Percentiles rank a stretch among this genome's conserved stretches.
Conservation (phyloP, 148 eudicot species). For the Limonium bicolor region DNA sequence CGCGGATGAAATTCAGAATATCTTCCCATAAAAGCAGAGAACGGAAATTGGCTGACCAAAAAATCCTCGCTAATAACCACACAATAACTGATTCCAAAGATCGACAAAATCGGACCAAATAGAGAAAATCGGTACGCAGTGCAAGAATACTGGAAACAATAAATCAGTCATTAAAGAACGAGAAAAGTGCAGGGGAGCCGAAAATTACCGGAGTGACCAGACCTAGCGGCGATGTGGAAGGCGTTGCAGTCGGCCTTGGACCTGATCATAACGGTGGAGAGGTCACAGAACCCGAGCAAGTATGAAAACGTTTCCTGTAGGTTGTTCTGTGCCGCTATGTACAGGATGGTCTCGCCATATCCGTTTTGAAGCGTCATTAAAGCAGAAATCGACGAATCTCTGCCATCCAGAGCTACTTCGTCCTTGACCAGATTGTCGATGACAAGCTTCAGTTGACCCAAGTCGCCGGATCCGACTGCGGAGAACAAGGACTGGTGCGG, state of each 20-base stretch:
- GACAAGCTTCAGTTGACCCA: slow-evolving; percentile 25
- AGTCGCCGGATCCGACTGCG: slow-evolving; percentile 45
- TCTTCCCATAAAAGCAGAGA: too few relatives aligned
- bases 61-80: too few relatives aligned
- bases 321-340: slow-evolving; percentile 49
- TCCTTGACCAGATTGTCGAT: slow-evolving; percentile 13
- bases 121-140: too few relatives aligned
- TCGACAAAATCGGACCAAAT: too few relatives aligned
- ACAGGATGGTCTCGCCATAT: slow-evolving; percentile 52
- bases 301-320: slow-evolving; percentile 21
- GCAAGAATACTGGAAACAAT: too few relatives aligned
- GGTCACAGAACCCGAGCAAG: slow-evolving; percentile 50
- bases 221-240: slow-evolving; percentile 56
- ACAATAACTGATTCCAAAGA: too few relatives aligned
- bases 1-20: too few relatives aligned
- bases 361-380: slow-evolving; percentile 46
- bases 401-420: slow-evolving; percentile 23
- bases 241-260: slow-evolving; percentile 47
- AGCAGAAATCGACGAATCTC: slow-evolving; percentile 17
- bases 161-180: too few relatives aligned
- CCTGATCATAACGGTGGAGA: slow-evolving; percentile 25
- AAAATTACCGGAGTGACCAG: slow-evolving; percentile 60
- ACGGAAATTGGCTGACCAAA: too few relatives aligned
- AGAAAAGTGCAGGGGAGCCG: background rate
- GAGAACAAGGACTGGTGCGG: slow-evolving; percentile 51